Evolutionary conservation across 208 protist species (phyloP).

Genomic region (Acanthamoeba royreba): DNA sequence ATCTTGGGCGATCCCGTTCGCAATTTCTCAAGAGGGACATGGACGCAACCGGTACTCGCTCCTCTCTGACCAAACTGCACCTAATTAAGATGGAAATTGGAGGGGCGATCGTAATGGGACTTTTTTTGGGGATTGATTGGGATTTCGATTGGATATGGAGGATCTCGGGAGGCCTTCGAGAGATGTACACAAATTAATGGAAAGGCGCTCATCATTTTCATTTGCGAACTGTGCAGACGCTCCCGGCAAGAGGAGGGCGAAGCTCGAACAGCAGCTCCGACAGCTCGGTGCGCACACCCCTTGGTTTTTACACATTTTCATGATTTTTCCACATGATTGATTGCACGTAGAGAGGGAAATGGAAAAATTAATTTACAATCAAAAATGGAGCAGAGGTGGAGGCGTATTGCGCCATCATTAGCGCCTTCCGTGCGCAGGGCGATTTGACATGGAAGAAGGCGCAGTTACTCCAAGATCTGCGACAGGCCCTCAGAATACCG

Average conservation of each 20-base stretch:
- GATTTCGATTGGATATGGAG: too few species aligned
- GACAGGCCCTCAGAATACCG: background rate
- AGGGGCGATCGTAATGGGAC: too few species aligned
- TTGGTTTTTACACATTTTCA: background rate
- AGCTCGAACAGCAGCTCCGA: constrained; percentile 7
- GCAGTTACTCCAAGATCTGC: background rate
- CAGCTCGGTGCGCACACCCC: background rate
- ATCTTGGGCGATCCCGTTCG: too few species aligned
- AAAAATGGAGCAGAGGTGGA: background rate
- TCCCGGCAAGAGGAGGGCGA: background rate
- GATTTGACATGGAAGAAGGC: constrained; percentile 46
- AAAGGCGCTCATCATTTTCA: too few species aligned
- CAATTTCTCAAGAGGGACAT: too few species aligned
- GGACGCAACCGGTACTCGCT: too few species aligned
- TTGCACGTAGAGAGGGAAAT: background rate
- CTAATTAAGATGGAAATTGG: too few species aligned
- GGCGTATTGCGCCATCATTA: constrained; percentile 27
- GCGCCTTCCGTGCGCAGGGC: constrained; percentile 36
- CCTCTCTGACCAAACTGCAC: too few species aligned
- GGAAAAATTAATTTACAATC: background rate
- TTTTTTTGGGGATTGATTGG: too few species aligned
- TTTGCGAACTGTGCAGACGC: background rate
- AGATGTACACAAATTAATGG: too few species aligned
- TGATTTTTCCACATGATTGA: background rate
- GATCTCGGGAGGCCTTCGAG: too few species aligned